These are phyloP conservation scores for Arthrobotrys iridis DNA, from an alignment of 2,329 filamentous ascomycete species.

Conservation along the genomic window DNA sequence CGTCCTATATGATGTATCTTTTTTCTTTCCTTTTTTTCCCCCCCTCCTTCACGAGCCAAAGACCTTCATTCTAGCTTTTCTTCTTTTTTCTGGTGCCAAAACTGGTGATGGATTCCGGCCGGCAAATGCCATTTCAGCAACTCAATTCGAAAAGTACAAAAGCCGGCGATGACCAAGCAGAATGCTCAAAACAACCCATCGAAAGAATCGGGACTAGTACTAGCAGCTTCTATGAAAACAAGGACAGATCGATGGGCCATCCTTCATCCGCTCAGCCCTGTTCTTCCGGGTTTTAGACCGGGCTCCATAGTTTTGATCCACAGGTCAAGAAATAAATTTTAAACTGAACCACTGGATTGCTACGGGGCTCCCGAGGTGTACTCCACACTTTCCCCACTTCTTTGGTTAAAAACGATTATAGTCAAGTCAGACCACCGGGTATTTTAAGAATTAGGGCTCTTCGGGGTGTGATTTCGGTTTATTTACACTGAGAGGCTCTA, in stretches of 20 bases:
- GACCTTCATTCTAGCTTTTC: slow-evolving; percentile 3
- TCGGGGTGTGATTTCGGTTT: slow-evolving; percentile 15
- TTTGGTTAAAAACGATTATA: slow-evolving; percentile 12
- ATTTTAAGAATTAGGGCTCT: slow-evolving; percentile 6
- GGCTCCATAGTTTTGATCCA: slow-evolving; percentile 41
- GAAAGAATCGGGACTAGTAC: slow-evolving; percentile 15
- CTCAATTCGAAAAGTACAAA: slow-evolving; percentile 25
- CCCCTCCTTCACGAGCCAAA: neutral
- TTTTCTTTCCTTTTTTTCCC: slow-evolving; percentile 13
- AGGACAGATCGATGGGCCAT: slow-evolving; percentile 8
- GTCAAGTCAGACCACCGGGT: slow-evolving; percentile 14
- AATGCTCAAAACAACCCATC: slow-evolving; percentile 29
- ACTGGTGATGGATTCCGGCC: slow-evolving; percentile 15
- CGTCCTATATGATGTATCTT: slow-evolving; percentile 21
- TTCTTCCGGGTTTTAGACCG: slow-evolving; percentile 39
- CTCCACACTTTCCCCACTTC: slow-evolving; percentile 30
- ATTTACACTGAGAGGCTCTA: slow-evolving; percentile 15
- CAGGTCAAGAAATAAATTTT: slow-evolving; percentile 44
- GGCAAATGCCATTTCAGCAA: slow-evolving; percentile 40
- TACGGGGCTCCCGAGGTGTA: slow-evolving; percentile 52
- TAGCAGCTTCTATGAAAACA: slow-evolving; percentile 7
- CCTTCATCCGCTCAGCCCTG: slow-evolving; percentile 18
- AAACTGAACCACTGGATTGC: slow-evolving; percentile 46
- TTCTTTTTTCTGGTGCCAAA: neutral
- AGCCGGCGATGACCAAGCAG: slow-evolving; percentile 5